Evolutionary conservation across 805 yeast species (phyloP).

Genomic region (Myxozyma lipomycoides): DNA sequence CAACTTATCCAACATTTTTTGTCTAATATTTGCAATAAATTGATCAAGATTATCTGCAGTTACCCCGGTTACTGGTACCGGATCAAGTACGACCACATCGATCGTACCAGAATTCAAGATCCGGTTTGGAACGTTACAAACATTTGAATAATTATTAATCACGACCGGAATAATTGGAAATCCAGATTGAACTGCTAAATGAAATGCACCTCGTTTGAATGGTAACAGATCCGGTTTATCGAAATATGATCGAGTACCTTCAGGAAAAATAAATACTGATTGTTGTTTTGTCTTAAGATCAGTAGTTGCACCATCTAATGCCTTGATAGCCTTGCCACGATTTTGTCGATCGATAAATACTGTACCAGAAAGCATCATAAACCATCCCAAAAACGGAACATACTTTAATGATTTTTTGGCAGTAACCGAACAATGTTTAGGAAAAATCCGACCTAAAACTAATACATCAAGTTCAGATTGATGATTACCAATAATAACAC

Average conservation of each 20-base stretch:
- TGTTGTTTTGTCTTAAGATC: slow-evolving; percentile 60
- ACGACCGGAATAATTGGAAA: slow-evolving; percentile 88
- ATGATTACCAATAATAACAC: slow-evolving; percentile 80
- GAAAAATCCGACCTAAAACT: slow-evolving; percentile 77
- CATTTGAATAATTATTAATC: slow-evolving; percentile 75
- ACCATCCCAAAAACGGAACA: slow-evolving; percentile 94
- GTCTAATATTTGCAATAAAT: slow-evolving; percentile 55
- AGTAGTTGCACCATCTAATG: slow-evolving; percentile 65
- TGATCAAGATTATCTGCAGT: slow-evolving; percentile 66
- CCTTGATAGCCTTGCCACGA: slow-evolving; percentile 67
- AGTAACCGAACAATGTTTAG: slow-evolving; percentile 84
- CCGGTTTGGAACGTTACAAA: slow-evolving; percentile 57
- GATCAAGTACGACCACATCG: slow-evolving; percentile 60
- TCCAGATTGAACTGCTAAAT: slow-evolving; percentile 87
- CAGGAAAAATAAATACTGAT: slow-evolving; percentile 88
- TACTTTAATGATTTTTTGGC: slow-evolving; percentile 81
- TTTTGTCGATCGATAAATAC: slow-evolving; percentile 82
- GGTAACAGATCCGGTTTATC: slow-evolving; percentile 68
- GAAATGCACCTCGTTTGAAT: slow-evolving; percentile 97
- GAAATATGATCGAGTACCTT: slow-evolving; percentile 89
- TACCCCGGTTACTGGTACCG: slow-evolving; percentile 66
- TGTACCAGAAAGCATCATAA: slow-evolving; percentile 82
- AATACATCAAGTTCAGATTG: slow-evolving; percentile 81
- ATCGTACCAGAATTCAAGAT: slow-evolving; percentile 77
- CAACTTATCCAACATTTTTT: slow-evolving; percentile 47